These are phyloP conservation scores for Dioscorea zingiberensis DNA, from an alignment of 106 monocot genomes.

Conservation along the genomic window DNA sequence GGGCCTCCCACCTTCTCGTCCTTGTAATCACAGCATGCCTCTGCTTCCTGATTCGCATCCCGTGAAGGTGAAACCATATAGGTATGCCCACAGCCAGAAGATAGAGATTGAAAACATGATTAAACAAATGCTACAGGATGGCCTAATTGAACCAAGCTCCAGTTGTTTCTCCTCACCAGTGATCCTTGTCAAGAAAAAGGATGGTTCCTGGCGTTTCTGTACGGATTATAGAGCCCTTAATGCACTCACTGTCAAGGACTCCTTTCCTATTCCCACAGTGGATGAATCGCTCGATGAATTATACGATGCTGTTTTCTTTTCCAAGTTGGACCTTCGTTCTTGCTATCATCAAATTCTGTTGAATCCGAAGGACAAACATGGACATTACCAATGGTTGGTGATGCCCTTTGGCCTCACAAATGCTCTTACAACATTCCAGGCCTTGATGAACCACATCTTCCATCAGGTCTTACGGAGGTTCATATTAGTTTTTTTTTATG, in stretches of 20 bases:
- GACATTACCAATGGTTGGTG: neutral
- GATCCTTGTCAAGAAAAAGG: neutral
- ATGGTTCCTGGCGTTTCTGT: slow-evolving; percentile 6
- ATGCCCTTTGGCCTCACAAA: neutral
- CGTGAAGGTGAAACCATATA: neutral
- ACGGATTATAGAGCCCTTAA: neutral
- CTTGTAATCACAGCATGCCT: neutral
- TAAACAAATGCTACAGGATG: neutral
- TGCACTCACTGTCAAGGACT: neutral
- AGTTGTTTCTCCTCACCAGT: slow-evolving; percentile 2
- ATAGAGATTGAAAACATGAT: neutral
- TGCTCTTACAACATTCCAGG: neutral
- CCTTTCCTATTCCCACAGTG: neutral
- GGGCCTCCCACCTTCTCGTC: neutral
- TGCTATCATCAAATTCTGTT: slow-evolving; percentile 2
- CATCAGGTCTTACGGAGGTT: neutral
- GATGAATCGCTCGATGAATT: slow-evolving; percentile 1
- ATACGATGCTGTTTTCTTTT: neutral
- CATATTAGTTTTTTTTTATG: slow-evolving; percentile 1
- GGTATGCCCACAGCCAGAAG: neutral
- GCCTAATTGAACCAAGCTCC: neutral
- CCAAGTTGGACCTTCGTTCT: neutral
- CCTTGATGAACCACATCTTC: neutral
- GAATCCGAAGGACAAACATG: neutral
- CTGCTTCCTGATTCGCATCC: neutral